A percentile compares a stretch with the other conserved stretches of the same genome.
Evolutionary conservation across 208 protist species (phyloP).

Genomic region (Blechomonas ayalai): DNA sequence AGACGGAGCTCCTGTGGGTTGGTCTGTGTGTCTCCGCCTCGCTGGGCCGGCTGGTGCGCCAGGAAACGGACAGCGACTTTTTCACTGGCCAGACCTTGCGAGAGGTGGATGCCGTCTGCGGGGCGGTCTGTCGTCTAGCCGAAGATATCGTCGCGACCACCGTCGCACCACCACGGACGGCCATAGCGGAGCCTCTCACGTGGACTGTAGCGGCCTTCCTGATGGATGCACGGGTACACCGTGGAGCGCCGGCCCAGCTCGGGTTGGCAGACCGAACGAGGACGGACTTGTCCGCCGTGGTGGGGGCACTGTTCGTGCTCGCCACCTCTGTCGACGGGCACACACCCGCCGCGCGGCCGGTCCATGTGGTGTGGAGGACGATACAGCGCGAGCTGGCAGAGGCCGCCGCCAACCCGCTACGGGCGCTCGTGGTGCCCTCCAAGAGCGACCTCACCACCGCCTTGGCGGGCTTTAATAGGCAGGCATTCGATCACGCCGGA

Average conservation of each 20-base stretch:
- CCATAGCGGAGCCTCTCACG: no score
- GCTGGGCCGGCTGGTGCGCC: slow-evolving; percentile 19
- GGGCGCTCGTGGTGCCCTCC: slow-evolving; percentile 17
- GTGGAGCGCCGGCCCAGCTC: slow-evolving; percentile 17
- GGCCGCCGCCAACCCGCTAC: neutral
- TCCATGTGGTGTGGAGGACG: neutral
- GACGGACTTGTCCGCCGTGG: no score
- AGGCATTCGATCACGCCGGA: no score
- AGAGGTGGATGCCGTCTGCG: neutral
- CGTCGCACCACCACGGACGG: no score
- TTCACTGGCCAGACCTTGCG: neutral
- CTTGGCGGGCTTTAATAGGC: slow-evolving; percentile 20
- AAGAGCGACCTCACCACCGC: slow-evolving; percentile 19
- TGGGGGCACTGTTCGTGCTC: neutral
- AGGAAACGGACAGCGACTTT: slow-evolving; percentile 6
- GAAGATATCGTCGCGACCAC: neutral
- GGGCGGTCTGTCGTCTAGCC: neutral
- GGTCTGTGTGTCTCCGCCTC: slow-evolving; percentile 29
- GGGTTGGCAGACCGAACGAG: slow-evolving; percentile 16
- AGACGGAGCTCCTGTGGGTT: slow-evolving; percentile 37
- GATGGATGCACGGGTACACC: slow-evolving; percentile 15
- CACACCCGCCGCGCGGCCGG: neutral
- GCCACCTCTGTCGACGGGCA: neutral
- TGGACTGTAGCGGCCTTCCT: no score
- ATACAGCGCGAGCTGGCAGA: slow-evolving; percentile 3